Percentiles rank a stretch among this genome's conserved stretches.
These are phyloP conservation scores for Rhizopogon vinicolor DNA, from an alignment of 768 basidiomycete genomes.

Conservation along the genomic window DNA sequence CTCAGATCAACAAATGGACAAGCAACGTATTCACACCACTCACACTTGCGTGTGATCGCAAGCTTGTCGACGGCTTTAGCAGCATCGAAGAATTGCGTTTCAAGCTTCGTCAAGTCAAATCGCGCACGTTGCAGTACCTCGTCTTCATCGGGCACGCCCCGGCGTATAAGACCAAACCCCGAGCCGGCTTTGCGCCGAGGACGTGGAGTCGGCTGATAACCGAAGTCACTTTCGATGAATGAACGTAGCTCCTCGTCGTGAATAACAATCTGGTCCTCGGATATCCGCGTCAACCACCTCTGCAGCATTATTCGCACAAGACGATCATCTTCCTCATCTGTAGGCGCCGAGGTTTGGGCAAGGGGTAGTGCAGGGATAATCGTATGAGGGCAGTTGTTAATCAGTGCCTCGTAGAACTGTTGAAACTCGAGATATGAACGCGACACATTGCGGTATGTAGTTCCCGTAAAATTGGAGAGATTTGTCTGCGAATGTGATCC, in stretches of 20 bases:
- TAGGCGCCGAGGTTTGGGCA: constrained; percentile 94
- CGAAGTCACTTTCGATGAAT: constrained; percentile 97
- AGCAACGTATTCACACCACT: constrained; percentile 10
- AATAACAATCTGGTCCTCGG: constrained; percentile 85
- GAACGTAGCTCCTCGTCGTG: constrained; percentile 91
- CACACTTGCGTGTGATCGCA: constrained; percentile 75
- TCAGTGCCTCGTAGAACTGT: constrained; percentile 86
- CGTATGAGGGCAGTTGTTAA: constrained; percentile 91
- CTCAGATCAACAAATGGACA: neutral
- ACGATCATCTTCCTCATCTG: constrained; percentile 97
- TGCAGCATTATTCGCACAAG: constrained; percentile 94
- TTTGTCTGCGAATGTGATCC: constrained; percentile 62
- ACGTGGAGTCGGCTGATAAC: constrained; percentile 82
- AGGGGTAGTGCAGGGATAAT: constrained; percentile 94
- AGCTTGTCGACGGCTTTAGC: constrained; percentile 89
- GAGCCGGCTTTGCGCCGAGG: constrained; percentile 68
- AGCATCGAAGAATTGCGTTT: constrained; percentile 88
- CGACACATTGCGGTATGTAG: constrained; percentile 89
- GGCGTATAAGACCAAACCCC: constrained; percentile 71
- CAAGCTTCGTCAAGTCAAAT: constrained; percentile 88
- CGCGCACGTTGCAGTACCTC: constrained; percentile 88
- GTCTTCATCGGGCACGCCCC: constrained; percentile 89
- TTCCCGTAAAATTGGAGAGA: constrained; percentile 84
- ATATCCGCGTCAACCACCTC: constrained; percentile 89
- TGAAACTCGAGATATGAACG: constrained; percentile 95